phyloP scores from a whole-genome alignment of 805 yeast genomes.

The Candida oleophila region DNA sequence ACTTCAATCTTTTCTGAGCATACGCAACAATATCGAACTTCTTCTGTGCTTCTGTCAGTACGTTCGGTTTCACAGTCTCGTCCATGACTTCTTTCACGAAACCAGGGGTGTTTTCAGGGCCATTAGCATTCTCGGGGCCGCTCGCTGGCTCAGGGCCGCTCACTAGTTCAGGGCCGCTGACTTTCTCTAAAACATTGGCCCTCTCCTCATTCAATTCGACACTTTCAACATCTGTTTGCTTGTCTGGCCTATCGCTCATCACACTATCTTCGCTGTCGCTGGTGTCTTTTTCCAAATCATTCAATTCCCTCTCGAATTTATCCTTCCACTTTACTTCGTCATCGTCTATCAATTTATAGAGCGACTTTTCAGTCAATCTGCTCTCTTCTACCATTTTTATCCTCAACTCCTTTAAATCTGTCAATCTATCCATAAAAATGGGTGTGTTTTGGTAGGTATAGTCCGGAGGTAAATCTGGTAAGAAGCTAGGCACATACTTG shows the following conservation, averaged over 20 bases:
- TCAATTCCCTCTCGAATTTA: constrained; percentile 26
- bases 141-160: too few relatives aligned
- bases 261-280: constrained; percentile 19
- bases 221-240: constrained; percentile 1
- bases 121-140: too few relatives aligned
- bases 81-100: too few relatives aligned
- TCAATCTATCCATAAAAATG: constrained; percentile 55
- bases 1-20: constrained; percentile 46
- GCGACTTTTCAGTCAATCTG: constrained; percentile 73
- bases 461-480: constrained; percentile 91
- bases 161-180: too few relatives aligned
- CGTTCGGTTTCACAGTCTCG: neutral
- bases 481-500: constrained; percentile 63
- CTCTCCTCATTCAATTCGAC: constrained; percentile 10
- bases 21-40: constrained; percentile 57
- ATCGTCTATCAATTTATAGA: constrained; percentile 55
- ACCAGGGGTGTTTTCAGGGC: too few relatives aligned
- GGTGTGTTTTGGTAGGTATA: constrained; percentile 86
- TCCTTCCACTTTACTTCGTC: constrained; percentile 30
- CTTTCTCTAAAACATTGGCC: constrained; percentile 12
- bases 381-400: constrained; percentile 79
- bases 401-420: constrained; percentile 71
- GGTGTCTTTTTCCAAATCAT: constrained; percentile 13
- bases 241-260: constrained; percentile 16
- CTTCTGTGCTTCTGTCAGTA: constrained; percentile 7